phyloP scores from a whole-genome alignment of 345 rosid species.

The Brassica rapa region DNA sequence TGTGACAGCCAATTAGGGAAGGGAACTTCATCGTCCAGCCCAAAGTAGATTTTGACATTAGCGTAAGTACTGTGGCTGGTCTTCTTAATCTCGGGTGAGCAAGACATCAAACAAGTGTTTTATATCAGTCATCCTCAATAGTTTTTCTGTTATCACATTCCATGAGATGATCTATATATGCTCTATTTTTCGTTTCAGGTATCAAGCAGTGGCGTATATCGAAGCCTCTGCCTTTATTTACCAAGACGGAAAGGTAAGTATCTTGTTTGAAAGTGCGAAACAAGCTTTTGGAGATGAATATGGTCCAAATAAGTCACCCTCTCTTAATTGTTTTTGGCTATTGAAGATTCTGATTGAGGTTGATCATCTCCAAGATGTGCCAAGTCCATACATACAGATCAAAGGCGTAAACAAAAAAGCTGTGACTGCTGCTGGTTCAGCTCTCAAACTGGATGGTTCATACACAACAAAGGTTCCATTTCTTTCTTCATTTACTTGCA shows the following conservation, averaged over 20 bases:
- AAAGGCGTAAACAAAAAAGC: slow-evolving; percentile 96
- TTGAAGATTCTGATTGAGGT: slow-evolving; percentile 86
- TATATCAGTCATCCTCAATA: neutral
- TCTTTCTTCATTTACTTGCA: neutral
- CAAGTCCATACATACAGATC: slow-evolving; percentile 85
- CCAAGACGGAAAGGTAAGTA: slow-evolving; percentile 88
- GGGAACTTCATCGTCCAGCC: slow-evolving; percentile 99
- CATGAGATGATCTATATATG: neutral
- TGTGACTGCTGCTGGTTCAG: slow-evolving; percentile 90
- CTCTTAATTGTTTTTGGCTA: neutral
- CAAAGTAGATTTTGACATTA: slow-evolving; percentile 97
- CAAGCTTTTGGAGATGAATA: slow-evolving; percentile 11
- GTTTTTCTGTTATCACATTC: neutral
- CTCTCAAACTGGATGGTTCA: slow-evolving; percentile 82
- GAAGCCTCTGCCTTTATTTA: slow-evolving; percentile 95
- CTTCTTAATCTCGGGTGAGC: slow-evolving; percentile 98
- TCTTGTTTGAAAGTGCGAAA: slow-evolving; percentile 3
- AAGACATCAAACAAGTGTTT: slow-evolving; percentile 4
- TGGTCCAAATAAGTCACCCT: slow-evolving; percentile 1
- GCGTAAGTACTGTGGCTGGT: slow-evolving; percentile 95
- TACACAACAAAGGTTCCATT: slow-evolving; percentile 89
- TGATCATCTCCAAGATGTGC: slow-evolving; percentile 85
- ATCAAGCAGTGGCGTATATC: slow-evolving; percentile 93
- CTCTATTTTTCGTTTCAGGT: slow-evolving; percentile 53
- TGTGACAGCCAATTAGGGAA: slow-evolving; percentile 87